Conservation (phyloP, 2,329 filamentous ascomycete genomes). For the Escovopsis sp. region DNA sequence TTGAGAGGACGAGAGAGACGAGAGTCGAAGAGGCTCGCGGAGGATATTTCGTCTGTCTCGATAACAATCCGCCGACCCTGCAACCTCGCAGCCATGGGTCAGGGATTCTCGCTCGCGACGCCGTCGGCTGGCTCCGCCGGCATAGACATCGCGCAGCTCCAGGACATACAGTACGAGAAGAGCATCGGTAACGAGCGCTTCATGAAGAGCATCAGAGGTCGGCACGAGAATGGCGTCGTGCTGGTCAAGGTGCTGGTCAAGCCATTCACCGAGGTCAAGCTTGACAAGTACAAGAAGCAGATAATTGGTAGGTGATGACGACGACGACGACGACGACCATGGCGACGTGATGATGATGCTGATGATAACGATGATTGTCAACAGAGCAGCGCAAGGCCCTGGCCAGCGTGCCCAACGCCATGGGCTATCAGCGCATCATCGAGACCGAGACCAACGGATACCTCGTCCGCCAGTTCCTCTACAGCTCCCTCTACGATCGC, state of each 20-base stretch:
- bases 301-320: conserved; percentile 47
- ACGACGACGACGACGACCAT: background rate
- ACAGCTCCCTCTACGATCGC: conserved; percentile 93
- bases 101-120: conserved; percentile 88
- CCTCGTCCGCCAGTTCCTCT: conserved; percentile 85
- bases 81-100: conserved; percentile 52
- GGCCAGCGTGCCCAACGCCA: conserved; percentile 74
- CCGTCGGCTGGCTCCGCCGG: conserved; percentile 83
- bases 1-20: conserved; percentile 1
- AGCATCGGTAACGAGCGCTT: conserved; percentile 84
- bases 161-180: conserved; percentile 83
- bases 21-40: background rate
- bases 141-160: conserved; percentile 85
- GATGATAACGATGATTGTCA: too few relatives aligned
- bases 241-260: conserved; percentile 94
- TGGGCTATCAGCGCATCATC: conserved; percentile 78
- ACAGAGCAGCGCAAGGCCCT: conserved; percentile 67
- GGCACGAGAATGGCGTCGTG: conserved; percentile 79
- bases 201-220: conserved; percentile 89
- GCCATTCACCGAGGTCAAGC: conserved; percentile 66
- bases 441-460: conserved; percentile 89
- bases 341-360: background rate
- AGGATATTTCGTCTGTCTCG: background rate
- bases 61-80: background rate
- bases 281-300: conserved; percentile 63